A percentile compares a stretch with the other conserved stretches of the same genome.
phyloP scores from a whole-genome alignment of 2,329 filamentous ascomycete genomes.

The Pyricularia pennisetigena region DNA sequence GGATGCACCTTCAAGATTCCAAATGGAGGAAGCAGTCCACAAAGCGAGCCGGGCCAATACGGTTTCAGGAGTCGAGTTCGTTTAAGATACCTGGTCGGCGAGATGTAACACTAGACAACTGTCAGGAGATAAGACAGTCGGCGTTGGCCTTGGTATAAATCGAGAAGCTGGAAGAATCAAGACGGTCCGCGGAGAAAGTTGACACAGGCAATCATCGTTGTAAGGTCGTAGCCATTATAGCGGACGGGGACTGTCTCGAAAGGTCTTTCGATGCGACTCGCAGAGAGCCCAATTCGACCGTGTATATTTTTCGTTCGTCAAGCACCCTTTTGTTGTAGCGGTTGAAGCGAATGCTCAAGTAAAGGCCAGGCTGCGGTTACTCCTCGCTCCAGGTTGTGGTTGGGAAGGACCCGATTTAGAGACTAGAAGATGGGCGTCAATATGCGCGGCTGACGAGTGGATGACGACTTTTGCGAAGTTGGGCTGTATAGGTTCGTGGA shows the following conservation, averaged over 20 bases:
- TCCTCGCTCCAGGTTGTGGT: not conserved
- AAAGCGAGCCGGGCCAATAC: constrained; percentile 15
- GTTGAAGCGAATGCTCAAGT: not conserved
- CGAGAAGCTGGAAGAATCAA: constrained; percentile 41
- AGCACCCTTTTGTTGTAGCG: not conserved
- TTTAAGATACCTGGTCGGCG: not conserved
- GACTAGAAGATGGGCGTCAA: not conserved
- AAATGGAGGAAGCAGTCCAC: constrained; percentile 2
- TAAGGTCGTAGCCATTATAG: constrained; percentile 24
- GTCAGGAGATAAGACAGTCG: not conserved
- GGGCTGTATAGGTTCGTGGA: not conserved
- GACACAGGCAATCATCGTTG: constrained; percentile 47
- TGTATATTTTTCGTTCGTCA: not conserved
- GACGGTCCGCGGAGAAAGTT: constrained; percentile 38
- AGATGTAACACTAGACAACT: not conserved
- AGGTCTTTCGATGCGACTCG: not conserved
- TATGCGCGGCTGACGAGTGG: not conserved
- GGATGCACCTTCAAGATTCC: constrained; percentile 7
- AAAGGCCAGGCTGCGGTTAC: not conserved
- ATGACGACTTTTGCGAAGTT: not conserved
- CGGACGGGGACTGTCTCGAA: not conserved
- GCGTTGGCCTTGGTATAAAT: constrained; percentile 22
- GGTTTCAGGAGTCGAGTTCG: not conserved
- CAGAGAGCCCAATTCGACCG: not conserved
- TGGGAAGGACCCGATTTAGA: not conserved